A percentile compares a stretch with the other conserved stretches of the same genome.
Evolutionary conservation across 1,139 yeast species (phyloP).

Genomic region (Candida pseudocylindracea): DNA sequence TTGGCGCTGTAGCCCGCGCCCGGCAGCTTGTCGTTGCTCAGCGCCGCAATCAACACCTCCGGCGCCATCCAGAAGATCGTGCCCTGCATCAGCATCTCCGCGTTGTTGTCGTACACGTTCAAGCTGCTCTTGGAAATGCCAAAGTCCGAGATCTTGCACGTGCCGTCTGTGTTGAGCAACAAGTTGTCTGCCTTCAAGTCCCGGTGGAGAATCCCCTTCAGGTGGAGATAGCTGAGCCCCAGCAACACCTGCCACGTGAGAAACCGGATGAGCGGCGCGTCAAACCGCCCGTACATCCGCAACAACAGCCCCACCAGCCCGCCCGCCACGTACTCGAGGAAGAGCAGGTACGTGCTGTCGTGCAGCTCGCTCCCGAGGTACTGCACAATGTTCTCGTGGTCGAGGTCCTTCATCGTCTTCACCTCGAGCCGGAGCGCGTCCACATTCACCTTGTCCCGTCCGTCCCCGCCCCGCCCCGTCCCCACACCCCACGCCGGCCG

Average conservation of each 20-base stretch:
- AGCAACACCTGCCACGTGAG: conserved; percentile 61
- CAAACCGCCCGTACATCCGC: conserved; percentile 68
- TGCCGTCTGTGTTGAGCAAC: conserved; percentile 73
- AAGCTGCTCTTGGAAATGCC: conserved; percentile 82
- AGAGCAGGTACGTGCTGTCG: conserved; percentile 56
- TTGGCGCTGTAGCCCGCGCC: conserved; percentile 86
- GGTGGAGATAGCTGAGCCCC: conserved; percentile 75
- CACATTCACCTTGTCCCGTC: conserved; percentile 15
- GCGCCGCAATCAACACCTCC: conserved; percentile 64
- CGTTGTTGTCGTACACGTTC: conserved; percentile 75
- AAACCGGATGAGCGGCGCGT: conserved; percentile 50
- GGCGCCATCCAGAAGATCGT: conserved; percentile 99
- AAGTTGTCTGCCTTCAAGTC: conserved; percentile 91
- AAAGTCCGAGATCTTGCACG: conserved; percentile 83
- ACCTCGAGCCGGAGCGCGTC: conserved; percentile 83
- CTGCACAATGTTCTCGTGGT: conserved; percentile 86
- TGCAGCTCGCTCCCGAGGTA: conserved; percentile 81
- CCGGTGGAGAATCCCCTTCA: conserved; percentile 67
- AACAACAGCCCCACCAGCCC: conserved; percentile 86
- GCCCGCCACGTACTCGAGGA: conserved; percentile 92
- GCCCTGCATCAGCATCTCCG: conserved; percentile 90
- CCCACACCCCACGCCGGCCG: too few species aligned
- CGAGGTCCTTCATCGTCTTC: conserved; percentile 82
- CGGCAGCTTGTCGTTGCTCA: conserved; percentile 39
- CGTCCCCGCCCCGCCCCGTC: conserved; percentile 5